These are phyloP conservation scores for Theobroma grandiflorum DNA, from an alignment of 441 rosid genomes.

Conservation along the genomic window DNA sequence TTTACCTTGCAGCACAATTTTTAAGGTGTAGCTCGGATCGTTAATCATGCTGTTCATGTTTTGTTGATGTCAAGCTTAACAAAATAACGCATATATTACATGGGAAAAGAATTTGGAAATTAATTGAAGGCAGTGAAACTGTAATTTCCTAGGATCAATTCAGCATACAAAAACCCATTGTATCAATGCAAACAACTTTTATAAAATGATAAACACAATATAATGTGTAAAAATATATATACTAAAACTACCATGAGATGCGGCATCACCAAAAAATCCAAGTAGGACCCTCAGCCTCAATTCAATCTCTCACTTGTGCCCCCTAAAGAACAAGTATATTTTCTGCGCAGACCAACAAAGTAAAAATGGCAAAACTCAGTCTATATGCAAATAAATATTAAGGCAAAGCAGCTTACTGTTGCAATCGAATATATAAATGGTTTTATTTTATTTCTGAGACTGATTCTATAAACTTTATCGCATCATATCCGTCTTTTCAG, in stretches of 20 bases:
- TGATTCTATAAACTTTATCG: background rate
- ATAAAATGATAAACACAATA: slow-evolving; percentile 25
- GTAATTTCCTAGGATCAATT: slow-evolving; percentile 24
- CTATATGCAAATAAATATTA: background rate
- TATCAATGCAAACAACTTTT: slow-evolving; percentile 21
- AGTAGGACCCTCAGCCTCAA: background rate
- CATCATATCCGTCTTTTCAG: background rate
- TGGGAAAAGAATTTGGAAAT: slow-evolving; percentile 3
- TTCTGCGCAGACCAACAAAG: slow-evolving; percentile 62
- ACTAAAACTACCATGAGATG: slow-evolving; percentile 21
- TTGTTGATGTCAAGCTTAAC: background rate
- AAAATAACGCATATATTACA: background rate
- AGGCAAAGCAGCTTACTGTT: background rate
- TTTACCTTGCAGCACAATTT: too few relatives aligned
- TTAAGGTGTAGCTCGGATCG: too few relatives aligned
- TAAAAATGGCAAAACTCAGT: background rate
- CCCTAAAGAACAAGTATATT: slow-evolving; percentile 84
- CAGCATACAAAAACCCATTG: slow-evolving; percentile 24
- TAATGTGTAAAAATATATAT: slow-evolving; percentile 36
- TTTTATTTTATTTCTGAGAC: background rate
- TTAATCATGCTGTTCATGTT: too few relatives aligned
- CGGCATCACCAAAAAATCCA: slow-evolving; percentile 23
- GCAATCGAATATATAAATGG: background rate
- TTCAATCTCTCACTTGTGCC: slow-evolving; percentile 63
- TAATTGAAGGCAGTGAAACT: background rate